These are phyloP conservation scores for Penicillium cataractarum DNA, from an alignment of 495 filamentous ascomycete genomes.

Conservation along the genomic window DNA sequence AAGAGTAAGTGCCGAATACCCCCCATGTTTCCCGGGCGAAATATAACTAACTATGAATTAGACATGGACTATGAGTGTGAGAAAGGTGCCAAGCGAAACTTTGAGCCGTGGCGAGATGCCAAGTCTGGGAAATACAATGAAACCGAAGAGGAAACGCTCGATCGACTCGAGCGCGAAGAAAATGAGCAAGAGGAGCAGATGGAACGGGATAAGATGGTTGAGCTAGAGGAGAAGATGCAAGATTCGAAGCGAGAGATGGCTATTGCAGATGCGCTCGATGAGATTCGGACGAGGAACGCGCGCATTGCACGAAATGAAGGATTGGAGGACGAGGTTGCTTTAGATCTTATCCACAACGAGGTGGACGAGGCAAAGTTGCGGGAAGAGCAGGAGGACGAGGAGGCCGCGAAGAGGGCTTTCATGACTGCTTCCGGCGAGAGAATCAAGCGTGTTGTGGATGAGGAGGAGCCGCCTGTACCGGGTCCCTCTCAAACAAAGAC, in stretches of 20 bases:
- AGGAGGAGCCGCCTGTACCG: conserved; percentile 40
- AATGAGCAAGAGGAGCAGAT: conserved; percentile 56
- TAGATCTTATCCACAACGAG: conserved; percentile 44
- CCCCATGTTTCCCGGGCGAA: neutral
- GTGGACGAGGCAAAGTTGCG: conserved; percentile 61
- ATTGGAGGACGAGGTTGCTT: conserved; percentile 47
- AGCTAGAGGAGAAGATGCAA: conserved; percentile 78
- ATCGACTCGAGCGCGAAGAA: conserved; percentile 79
- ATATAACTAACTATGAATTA: neutral
- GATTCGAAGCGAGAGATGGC: conserved; percentile 98
- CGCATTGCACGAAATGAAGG: conserved; percentile 75
- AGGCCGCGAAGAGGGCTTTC: conserved; percentile 81
- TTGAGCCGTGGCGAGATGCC: conserved; percentile 80
- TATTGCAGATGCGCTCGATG: conserved; percentile 93
- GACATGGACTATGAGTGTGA: conserved; percentile 89
- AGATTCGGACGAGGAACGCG: conserved; percentile 90
- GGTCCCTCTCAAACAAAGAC: conserved; percentile 29
- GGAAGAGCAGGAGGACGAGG: conserved; percentile 83
- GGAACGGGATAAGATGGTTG: conserved; percentile 74
- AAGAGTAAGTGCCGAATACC: conserved; percentile 58
- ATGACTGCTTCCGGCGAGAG: conserved; percentile 60
- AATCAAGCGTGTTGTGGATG: conserved; percentile 53
- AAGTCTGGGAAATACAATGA: conserved; percentile 59
- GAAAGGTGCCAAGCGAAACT: conserved; percentile 86
- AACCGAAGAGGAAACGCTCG: conserved; percentile 85